Evolutionary conservation across 176 grass and related monocot genomes (phyloP), one percentile per base, ranked within the genome.

Genomic region (Pharus latifolius): DNA sequence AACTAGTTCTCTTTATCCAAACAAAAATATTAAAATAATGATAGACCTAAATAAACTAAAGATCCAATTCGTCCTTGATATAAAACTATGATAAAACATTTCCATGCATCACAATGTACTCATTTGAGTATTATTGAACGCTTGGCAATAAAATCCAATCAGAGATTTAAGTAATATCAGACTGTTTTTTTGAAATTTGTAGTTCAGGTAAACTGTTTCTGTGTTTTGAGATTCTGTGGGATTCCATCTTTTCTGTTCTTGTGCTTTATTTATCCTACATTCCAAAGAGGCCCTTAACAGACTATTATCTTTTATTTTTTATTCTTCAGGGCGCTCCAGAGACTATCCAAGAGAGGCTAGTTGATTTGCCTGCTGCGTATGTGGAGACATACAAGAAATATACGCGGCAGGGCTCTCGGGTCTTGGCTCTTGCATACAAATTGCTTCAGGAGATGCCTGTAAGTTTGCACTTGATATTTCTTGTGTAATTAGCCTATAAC

Each of bases 381-480:
- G 90, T 99, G 67, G 90, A 99, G 65, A 94, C 87, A 56, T 99
- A 99, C 69, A 99, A 99, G 65, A 99, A 91, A 50, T 99, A 94
- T 78, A 99, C 95, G 1, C 78, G 95, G 0, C 95, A 99, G 63
- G 95, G 95, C 20, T 99, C 95, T 72, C 87, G 95, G 29, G 95
- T 99, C 56, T 80, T 94, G 77, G 87, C 95, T 81, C 95, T 99
- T 72, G 95, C 95, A 32, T 99, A 91, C 48, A 99, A 94, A 76
- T 37, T 63, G 19, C 95, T 99, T 84, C 87, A 87, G 12, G 95
- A 99, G 15, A 94, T 99, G 90, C 74, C 95, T 88, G 95, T 99
- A 88, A 86, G 92, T 78, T 82, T 15, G 7, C 63, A 32, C 66
- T 49, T 76, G 8, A 23, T 58, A 49, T 31, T 64, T 56, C 43